Evolutionary conservation across 441 rosid species (phyloP), one percentile per base, ranked within the genome.

Genomic region (Aquilaria agallochum): DNA sequence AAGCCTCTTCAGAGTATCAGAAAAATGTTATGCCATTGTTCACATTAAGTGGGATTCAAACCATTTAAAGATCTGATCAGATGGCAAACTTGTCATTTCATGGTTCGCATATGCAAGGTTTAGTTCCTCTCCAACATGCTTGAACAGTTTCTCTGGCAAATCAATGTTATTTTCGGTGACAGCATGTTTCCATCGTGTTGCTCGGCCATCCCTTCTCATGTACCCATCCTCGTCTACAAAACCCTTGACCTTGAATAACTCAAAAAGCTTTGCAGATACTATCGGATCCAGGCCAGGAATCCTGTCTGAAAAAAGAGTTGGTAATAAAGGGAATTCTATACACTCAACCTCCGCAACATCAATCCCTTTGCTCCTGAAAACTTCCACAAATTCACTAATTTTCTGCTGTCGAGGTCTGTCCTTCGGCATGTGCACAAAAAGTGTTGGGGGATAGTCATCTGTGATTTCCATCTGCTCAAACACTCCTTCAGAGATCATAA

Each of bases 381-480:
- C 70, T 65, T 76, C 72, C 49, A 84, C 47, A 56, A 73, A 82
- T 67, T 82, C 83, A 67, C 75, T 72, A 60, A 94, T 86, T 82
- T 80, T 91, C 11, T 63, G 89, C 68, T 79, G 88, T 67, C 96
- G 86, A 1, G 36, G 14, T 36, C 68, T 63, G 65, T 89, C 97
- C 78, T 86, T 87, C 11, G 99, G 94, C 99, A 94, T 89, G 65
- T 94, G 97, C 59, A 94, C 90, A 42, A 91, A 94, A 48, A 94
- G 88, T 4, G 95, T 87, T 3, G 96, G 85, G 0, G 97, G 99
- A 65, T 94, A 94, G 15, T 72, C 67, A 58, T 67, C 76, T 2
- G 32, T 56, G 42, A 89, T 69, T 55, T 81, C 82, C 67, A 94
- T 83, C 40, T 45, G 71, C 68, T 83, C 87, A 58, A 89, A 89